Percentiles rank a stretch among this genome's conserved stretches.
Evolutionary conservation across 306 rosid genomes (phyloP).

Genomic region (Acacia acuminata): DNA sequence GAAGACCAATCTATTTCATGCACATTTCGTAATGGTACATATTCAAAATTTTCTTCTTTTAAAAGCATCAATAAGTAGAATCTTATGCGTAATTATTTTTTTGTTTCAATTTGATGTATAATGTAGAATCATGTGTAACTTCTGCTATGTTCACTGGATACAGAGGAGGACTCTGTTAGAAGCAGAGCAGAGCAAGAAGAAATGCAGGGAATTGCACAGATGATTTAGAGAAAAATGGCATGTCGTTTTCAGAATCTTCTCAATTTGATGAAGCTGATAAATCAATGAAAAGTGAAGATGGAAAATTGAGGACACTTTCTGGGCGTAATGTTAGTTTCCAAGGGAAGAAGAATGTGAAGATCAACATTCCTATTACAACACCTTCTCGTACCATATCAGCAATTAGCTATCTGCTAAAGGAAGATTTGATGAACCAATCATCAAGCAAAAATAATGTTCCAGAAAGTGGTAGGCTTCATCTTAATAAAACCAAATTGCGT

Average conservation of each 20-base stretch:
- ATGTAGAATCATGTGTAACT: not conserved
- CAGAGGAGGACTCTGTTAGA: conserved; percentile 86
- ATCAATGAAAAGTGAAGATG: conserved; percentile 57
- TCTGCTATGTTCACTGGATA: conserved; percentile 23
- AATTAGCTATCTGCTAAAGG: conserved; percentile 73
- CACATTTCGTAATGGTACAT: conserved; percentile 75
- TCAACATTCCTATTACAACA: conserved; percentile 87
- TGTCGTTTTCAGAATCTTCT: conserved; percentile 47
- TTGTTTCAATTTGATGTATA: not conserved
- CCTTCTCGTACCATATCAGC: conserved; percentile 88
- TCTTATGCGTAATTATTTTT: not conserved
- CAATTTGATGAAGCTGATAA: conserved; percentile 48
- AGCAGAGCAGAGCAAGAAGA: conserved; percentile 65
- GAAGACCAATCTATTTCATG: conserved; percentile 82
- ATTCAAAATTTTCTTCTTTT: conserved; percentile 18
- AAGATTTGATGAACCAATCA: conserved; percentile 74
- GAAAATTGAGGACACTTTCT: conserved; percentile 58
- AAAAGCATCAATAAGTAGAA: not conserved
- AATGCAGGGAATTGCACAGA: conserved; percentile 45
- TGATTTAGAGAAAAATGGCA: conserved; percentile 62
- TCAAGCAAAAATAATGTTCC: conserved; percentile 58
- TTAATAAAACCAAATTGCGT: conserved; percentile 71
- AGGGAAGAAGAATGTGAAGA: conserved; percentile 86
- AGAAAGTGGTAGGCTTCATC: conserved; percentile 64
- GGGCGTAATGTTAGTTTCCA: conserved; percentile 60